Conservation (phyloP, 495 filamentous ascomycete species). For the Tuber magnatum region DNA sequence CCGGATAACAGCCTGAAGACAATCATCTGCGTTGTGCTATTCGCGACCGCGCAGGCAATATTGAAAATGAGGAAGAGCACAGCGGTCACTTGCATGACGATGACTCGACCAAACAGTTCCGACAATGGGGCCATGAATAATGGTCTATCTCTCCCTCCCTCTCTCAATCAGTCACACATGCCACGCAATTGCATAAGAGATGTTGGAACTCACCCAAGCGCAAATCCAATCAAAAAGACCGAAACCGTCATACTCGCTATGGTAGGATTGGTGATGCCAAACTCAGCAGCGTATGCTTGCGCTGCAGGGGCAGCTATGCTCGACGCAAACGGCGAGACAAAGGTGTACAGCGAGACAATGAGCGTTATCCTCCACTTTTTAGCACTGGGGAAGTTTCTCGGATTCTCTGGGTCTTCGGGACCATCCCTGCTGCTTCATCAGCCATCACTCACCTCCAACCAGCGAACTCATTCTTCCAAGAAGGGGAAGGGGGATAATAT, state of each 20-base stretch:
- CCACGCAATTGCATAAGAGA: neutral
- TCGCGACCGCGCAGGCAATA: slow-evolving; percentile 52
- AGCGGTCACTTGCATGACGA: slow-evolving; percentile 50
- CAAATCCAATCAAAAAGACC: slow-evolving; percentile 69
- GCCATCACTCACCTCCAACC: neutral
- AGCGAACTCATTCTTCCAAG: neutral
- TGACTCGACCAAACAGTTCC: slow-evolving; percentile 58
- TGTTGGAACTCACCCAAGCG: slow-evolving; percentile 44
- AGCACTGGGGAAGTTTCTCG: slow-evolving; percentile 45
- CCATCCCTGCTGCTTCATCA: slow-evolving; percentile 29
- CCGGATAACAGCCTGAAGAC: slow-evolving; percentile 57
- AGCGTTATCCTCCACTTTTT: slow-evolving; percentile 46
- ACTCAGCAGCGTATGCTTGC: slow-evolving; percentile 50
- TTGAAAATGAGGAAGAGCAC: slow-evolving; percentile 54
- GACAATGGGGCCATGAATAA: slow-evolving; percentile 56
- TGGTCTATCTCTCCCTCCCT: slow-evolving; percentile 33
- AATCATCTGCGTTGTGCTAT: slow-evolving; percentile 52
- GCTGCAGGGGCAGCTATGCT: slow-evolving; percentile 69
- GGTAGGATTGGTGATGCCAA: slow-evolving; percentile 51
- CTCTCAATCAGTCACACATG: neutral
- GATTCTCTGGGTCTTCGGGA: slow-evolving; percentile 43
- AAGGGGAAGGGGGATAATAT: neutral
- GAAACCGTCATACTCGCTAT: slow-evolving; percentile 54
- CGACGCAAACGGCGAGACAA: slow-evolving; percentile 61
- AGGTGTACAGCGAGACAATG: slow-evolving; percentile 52